Evolutionary conservation across 2,329 filamentous ascomycete genomes (phyloP), one percentile per base, ranked within the genome.

Genomic region (Nothophoma quercina): DNA sequence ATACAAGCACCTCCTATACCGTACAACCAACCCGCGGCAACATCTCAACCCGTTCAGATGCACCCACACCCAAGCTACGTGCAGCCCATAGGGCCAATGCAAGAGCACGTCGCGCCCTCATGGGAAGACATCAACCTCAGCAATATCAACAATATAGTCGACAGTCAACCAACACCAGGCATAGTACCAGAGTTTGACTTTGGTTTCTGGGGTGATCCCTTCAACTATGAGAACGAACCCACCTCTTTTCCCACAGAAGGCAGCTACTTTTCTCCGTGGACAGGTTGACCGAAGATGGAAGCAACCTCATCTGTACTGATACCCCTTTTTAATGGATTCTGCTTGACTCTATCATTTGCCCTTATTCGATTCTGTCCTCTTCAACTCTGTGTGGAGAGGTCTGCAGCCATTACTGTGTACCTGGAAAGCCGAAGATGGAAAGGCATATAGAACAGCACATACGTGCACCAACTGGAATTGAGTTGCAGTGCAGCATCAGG

Each of bases 191-290:
- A 74, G 22, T 72, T 74, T 35, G 71, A 75, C 39, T 75, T 72
- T 50, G 73, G 71, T 4, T 74, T 73, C 42, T 74, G 71, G 71
- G 71, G 71, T 18, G 71, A 73, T 45, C 70, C 71, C 1, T 69
- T 73, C 46, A 70, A 69, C 30, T 71, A 72, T 26, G 63, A 64
- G 22, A 69, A 62, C 22, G 69, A 72, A 33, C 60, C 63, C 26
- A 54, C 42, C 26, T 57, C 61, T 4, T 60, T 65, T 32, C 60
- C 58, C 1, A 52, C 58, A 16, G 59, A 63, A 21, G 61, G 54
- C 7, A 60, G 48, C 35, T 67, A 63, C 21, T 64, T 65, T 35
- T 53, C 62, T 15, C 51, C 55, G 18, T 66, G 63, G 63, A 56
- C 43, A 6, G 56, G 55, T 33, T 57, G 53, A 60, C 12, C 5